A percentile compares a stretch with the other conserved stretches of the same genome.
phyloP scores from a whole-genome alignment of 192 early-diverging fungal genomes.

The Coemansia sp. region DNA sequence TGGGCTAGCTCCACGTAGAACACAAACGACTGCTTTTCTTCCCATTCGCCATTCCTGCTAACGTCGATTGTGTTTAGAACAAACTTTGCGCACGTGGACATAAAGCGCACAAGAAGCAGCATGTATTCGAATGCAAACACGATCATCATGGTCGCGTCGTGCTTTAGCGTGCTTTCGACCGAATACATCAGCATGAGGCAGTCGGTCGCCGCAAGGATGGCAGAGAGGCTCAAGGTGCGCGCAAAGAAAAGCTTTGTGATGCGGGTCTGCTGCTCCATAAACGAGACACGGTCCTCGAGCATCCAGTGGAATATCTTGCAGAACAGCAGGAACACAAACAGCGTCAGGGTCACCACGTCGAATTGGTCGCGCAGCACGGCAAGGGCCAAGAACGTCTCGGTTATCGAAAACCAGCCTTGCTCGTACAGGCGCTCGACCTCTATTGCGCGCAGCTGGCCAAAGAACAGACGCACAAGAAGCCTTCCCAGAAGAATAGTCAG shows the following conservation, averaged over 20 bases:
- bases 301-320: conserved; percentile 98
- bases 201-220: conserved; percentile 68
- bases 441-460: conserved; percentile 85
- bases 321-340: conserved; percentile 86
- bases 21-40: conserved; percentile 87
- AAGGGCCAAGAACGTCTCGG: conserved; percentile 94
- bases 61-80: conserved; percentile 83
- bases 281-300: conserved; percentile 85
- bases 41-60: conserved; percentile 72
- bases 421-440: conserved; percentile 99
- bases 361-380: conserved; percentile 96
- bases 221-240: conserved; percentile 24
- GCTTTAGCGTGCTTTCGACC: conserved; percentile 57
- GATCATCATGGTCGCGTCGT: conserved; percentile 89
- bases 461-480: conserved; percentile 75
- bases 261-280: conserved; percentile 56
- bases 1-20: conserved; percentile 88
- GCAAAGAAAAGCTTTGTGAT: conserved; percentile 33
- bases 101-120: conserved; percentile 74
- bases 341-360: conserved; percentile 75
- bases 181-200: conserved; percentile 71
- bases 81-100: conserved; percentile 79
- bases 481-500: conserved; percentile 78
- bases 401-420: conserved; percentile 94
- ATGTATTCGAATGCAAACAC: conserved; percentile 99